A percentile compares a stretch with the other conserved stretches of the same genome.
These are phyloP conservation scores for Mrakia frigida DNA, from an alignment of 768 basidiomycete genomes.

Conservation along the genomic window DNA sequence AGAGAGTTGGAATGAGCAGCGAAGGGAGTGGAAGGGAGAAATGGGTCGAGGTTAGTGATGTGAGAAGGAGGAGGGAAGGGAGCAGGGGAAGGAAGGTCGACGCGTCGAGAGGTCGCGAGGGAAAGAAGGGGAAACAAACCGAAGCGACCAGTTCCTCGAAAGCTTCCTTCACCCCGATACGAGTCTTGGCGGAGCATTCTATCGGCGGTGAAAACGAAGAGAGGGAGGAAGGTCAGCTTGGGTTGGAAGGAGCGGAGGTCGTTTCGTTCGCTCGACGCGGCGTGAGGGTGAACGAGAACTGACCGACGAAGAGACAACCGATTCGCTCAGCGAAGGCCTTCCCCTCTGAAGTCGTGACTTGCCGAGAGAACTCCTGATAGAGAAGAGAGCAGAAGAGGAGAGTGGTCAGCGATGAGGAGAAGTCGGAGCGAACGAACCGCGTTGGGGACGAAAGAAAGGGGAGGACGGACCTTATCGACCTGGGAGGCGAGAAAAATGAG, in stretches of 20 bases:
- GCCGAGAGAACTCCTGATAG: slow-evolving; percentile 76
- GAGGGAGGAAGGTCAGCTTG: background rate
- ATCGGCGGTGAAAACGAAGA: background rate
- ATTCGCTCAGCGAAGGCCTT: slow-evolving; percentile 73
- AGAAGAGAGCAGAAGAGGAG: slow-evolving; percentile 3
- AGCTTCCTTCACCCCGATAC: slow-evolving; percentile 70
- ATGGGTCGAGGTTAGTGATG: background rate
- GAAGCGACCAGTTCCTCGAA: slow-evolving; percentile 70
- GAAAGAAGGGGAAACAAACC: slow-evolving; percentile 48
- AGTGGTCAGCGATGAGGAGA: slow-evolving; percentile 49
- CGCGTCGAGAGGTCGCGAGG: background rate
- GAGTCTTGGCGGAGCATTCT: slow-evolving; percentile 90
- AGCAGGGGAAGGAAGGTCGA: too few species aligned
- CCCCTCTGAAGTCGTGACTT: slow-evolving; percentile 74
- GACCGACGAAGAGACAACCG: slow-evolving; percentile 68
- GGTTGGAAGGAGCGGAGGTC: background rate
- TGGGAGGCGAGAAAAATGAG: background rate
- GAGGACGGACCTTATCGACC: slow-evolving; percentile 14
- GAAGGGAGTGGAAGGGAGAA: background rate
- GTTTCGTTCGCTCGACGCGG: background rate
- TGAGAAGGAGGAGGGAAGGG: background rate
- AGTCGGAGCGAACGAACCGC: slow-evolving; percentile 53
- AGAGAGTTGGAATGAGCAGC: background rate
- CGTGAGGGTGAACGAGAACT: background rate
- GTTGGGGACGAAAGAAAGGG: background rate